A percentile compares a stretch with the other conserved stretches of the same genome.
These are phyloP conservation scores for Penicillium concentricum DNA, from an alignment of 2,329 filamentous ascomycete genomes.

Conservation along the genomic window DNA sequence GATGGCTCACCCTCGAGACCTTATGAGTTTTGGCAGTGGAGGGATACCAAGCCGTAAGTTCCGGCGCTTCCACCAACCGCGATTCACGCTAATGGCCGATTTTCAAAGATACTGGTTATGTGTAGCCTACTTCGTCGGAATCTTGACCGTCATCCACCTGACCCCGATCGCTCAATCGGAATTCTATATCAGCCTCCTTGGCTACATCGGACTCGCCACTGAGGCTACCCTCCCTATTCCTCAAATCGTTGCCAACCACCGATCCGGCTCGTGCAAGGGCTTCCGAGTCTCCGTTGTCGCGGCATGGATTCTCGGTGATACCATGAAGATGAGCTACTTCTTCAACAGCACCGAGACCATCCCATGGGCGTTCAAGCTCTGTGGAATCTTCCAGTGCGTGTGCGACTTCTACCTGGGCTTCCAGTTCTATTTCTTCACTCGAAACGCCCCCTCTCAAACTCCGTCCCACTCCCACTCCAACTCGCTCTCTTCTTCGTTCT, in stretches of 20 bases:
- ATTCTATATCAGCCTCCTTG: constrained; percentile 46
- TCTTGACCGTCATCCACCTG: constrained; percentile 54
- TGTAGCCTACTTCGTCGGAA: constrained; percentile 52
- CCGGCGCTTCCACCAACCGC: constrained; percentile 2
- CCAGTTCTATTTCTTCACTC: constrained; percentile 50
- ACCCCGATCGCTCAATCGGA: constrained; percentile 46
- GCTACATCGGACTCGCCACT: constrained; percentile 47
- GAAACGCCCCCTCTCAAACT: background rate
- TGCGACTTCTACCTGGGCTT: constrained; percentile 50
- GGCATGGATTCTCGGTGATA: constrained; percentile 50
- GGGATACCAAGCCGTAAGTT: constrained; percentile 51
- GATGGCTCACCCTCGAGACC: constrained; percentile 46
- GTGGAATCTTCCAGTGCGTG: constrained; percentile 50
- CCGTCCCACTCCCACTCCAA: constrained; percentile 18
- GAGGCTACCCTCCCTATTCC: constrained; percentile 50
- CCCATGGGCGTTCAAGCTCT: constrained; percentile 50
- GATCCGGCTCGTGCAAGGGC: constrained; percentile 48
- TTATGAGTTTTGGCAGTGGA: constrained; percentile 66
- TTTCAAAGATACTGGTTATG: constrained; percentile 58
- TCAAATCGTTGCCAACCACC: constrained; percentile 50
- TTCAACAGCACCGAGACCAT: constrained; percentile 45
- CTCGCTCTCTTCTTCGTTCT: background rate
- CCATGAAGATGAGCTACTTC: constrained; percentile 53
- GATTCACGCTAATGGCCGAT: background rate
- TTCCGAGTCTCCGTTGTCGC: constrained; percentile 50